Evolutionary conservation across 2,329 filamentous ascomycete genomes (phyloP).

Genomic region (Fusarium lyarnte): DNA sequence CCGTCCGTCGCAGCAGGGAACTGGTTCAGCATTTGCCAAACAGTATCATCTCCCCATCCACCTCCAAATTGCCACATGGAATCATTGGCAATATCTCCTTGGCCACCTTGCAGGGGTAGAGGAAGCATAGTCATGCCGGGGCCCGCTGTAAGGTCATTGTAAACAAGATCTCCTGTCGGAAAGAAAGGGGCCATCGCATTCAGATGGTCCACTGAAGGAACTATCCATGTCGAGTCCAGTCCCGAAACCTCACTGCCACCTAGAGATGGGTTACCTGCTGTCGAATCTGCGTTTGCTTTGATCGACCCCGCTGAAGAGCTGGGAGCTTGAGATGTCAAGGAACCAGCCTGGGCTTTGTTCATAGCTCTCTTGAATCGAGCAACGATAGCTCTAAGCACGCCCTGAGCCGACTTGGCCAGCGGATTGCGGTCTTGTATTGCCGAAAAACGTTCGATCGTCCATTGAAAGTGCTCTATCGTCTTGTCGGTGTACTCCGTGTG

Average conservation of each 20-base stretch:
- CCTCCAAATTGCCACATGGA: slow-evolving; percentile 63
- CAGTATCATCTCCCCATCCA: slow-evolving; percentile 63
- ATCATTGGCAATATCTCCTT: slow-evolving; percentile 15
- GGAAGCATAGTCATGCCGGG: slow-evolving; percentile 42
- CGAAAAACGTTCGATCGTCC: slow-evolving; percentile 67
- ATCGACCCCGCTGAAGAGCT: neutral
- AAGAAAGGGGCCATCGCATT: slow-evolving; percentile 64
- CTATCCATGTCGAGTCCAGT: slow-evolving; percentile 49
- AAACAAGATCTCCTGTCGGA: slow-evolving; percentile 65
- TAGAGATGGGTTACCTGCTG: slow-evolving; percentile 21
- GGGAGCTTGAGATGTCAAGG: slow-evolving; percentile 11
- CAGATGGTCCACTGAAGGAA: slow-evolving; percentile 60
- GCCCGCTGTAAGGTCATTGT: slow-evolving; percentile 63
- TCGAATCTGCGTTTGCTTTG: slow-evolving; percentile 19
- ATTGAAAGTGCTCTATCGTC: slow-evolving; percentile 66
- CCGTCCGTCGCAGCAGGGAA: slow-evolving; percentile 48
- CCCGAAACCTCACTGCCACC: slow-evolving; percentile 3
- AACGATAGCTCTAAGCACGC: slow-evolving; percentile 65
- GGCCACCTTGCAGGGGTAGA: slow-evolving; percentile 13
- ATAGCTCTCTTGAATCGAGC: slow-evolving; percentile 63
- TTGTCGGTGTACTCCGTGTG: slow-evolving; percentile 58
- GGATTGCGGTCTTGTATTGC: slow-evolving; percentile 64
- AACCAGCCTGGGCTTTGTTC: slow-evolving; percentile 40
- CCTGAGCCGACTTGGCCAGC: slow-evolving; percentile 63
- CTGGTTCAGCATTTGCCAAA: slow-evolving; percentile 66